Evolutionary conservation across 2,329 filamentous ascomycete genomes (phyloP).

Genomic region (Alternaria burnsii): DNA sequence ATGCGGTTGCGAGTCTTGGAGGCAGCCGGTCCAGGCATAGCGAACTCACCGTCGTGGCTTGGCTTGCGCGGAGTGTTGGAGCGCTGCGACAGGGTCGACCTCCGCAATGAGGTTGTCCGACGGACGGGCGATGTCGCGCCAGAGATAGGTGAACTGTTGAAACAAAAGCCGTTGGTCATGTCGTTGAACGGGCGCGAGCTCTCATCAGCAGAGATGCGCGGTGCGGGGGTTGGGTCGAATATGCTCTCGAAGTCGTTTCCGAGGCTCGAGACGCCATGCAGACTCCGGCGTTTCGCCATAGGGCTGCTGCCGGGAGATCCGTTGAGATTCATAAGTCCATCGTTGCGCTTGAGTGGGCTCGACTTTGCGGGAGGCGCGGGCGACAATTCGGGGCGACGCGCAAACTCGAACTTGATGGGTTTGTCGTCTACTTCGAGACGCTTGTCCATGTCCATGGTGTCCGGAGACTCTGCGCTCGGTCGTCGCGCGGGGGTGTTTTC

Average conservation of each 20-base stretch:
- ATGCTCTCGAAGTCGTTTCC: conserved; percentile 72
- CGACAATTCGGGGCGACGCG: conserved; percentile 38
- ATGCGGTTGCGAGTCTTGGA: conserved; percentile 73
- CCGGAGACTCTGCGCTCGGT: conserved; percentile 34
- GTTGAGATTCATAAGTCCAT: conserved; percentile 88
- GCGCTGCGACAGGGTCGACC: conserved; percentile 87
- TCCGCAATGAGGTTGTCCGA: conserved; percentile 76
- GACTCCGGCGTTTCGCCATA: conserved; percentile 87
- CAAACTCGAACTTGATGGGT: conserved; percentile 59
- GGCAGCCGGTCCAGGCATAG: conserved; percentile 62
- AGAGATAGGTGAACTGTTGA: conserved; percentile 47
- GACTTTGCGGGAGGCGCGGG: conserved; percentile 66
- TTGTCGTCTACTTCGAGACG: conserved; percentile 53
- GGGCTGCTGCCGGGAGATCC: conserved; percentile 81
- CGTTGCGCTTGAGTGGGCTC: conserved; percentile 90
- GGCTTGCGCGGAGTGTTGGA: conserved; percentile 51
- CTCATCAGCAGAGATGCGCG: conserved; percentile 30
- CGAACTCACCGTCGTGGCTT: conserved; percentile 57
- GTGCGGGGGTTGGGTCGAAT: conserved; percentile 68
- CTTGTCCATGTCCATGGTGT: conserved; percentile 53
- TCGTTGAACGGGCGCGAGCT: conserved; percentile 38
- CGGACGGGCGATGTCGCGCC: conserved; percentile 44
- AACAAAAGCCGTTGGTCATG: conserved; percentile 43
- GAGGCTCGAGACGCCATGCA: conserved; percentile 75
- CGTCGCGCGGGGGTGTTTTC: conserved; percentile 52